Conservation (phyloP, 2,329 filamentous ascomycete genomes). For the Graphilbum ipis-grandicollis region DNA sequence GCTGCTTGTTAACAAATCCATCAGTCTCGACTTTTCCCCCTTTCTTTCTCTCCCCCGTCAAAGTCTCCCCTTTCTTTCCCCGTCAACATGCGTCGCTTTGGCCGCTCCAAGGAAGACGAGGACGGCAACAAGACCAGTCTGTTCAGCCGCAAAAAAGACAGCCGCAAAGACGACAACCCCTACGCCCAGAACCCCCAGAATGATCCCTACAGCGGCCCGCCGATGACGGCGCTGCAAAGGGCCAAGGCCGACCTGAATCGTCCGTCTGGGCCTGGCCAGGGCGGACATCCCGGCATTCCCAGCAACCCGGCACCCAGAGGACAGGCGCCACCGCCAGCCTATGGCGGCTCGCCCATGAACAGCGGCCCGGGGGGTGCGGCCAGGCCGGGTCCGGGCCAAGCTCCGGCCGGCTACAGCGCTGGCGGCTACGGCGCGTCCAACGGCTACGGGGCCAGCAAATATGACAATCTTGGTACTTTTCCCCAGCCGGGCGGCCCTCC, state of each 20-base stretch:
- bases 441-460: constrained; percentile 36
- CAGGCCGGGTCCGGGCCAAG: constrained; percentile 8
- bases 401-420: constrained; percentile 29
- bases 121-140: constrained; percentile 29
- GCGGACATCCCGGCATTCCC: constrained; percentile 17
- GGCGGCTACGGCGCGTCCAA: constrained; percentile 32
- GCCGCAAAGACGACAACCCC: constrained; percentile 28
- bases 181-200: constrained; percentile 32
- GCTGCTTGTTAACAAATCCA: too few relatives aligned
- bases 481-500: background rate
- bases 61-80: background rate
- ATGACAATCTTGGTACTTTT: constrained; percentile 19
- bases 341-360: constrained; percentile 7
- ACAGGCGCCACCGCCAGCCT: constrained; percentile 8
- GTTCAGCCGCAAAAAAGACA: constrained; percentile 34
- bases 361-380: constrained; percentile 6
- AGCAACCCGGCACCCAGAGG: constrained; percentile 18
- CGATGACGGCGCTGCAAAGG: constrained; percentile 28
- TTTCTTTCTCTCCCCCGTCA: background rate
- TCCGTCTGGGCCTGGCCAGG: constrained; percentile 5
- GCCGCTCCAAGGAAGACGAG: constrained; percentile 29
- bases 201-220: constrained; percentile 36
- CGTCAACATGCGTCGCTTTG: constrained; percentile 38
- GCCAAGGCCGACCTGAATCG: constrained; percentile 9
- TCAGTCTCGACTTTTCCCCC: too few relatives aligned